phyloP scores from a whole-genome alignment of 2,329 filamentous ascomycete species.

The Trichoderma semiorbis region DNA sequence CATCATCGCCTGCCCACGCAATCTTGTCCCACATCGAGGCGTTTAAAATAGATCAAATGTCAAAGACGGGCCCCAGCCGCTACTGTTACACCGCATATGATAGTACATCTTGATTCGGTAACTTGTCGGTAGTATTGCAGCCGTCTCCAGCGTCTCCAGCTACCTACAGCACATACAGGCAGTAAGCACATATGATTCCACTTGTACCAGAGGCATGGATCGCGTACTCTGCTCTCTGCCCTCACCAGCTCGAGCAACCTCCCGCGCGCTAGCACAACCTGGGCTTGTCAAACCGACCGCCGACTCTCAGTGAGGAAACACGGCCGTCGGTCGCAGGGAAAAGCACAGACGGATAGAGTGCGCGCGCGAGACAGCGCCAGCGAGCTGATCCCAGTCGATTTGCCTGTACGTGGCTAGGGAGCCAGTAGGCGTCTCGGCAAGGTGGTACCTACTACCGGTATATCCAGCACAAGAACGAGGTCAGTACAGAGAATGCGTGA shows the following conservation, averaged over 20 bases:
- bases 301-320: background rate
- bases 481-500: background rate
- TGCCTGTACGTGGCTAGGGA: background rate
- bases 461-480: background rate
- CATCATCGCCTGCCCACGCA: constrained; percentile 1
- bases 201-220: background rate
- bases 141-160: background rate
- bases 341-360: background rate
- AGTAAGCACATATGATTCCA: background rate
- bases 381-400: background rate
- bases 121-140: background rate
- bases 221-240: background rate
- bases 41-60: background rate
- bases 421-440: background rate
- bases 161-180: background rate
- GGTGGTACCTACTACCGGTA: background rate
- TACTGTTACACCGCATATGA: constrained; percentile 10
- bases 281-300: background rate
- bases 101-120: background rate
- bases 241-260: constrained; percentile 13
- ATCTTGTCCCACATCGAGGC: constrained; percentile 7
- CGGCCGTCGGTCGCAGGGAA: background rate
- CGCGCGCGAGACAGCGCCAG: background rate
- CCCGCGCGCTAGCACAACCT: constrained; percentile 8
- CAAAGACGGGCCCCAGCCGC: background rate